Evolutionary conservation across 2,329 filamentous ascomycete species (phyloP).

Genomic region (Pseudohalonectria lignicola): DNA sequence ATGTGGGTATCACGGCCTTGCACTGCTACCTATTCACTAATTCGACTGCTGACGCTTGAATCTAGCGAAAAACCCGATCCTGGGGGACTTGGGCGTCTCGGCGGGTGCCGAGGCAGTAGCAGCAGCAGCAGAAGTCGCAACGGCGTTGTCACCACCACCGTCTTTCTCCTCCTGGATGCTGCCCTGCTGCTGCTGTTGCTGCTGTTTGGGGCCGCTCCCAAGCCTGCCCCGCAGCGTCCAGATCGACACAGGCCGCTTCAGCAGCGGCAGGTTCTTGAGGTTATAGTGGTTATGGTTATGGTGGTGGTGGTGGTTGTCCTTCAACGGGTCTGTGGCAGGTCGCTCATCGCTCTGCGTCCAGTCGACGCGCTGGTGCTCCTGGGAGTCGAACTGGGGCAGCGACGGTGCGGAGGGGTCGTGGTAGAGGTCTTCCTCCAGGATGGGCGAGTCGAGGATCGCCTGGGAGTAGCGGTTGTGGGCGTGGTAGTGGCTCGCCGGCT

Average conservation of each 20-base stretch:
- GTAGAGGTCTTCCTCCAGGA: neutral
- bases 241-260: conserved; percentile 27
- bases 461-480: conserved; percentile 10
- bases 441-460: conserved; percentile 5
- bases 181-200: neutral
- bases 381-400: too few species aligned
- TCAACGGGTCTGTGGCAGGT: neutral
- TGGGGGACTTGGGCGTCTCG: conserved; percentile 23
- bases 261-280: conserved; percentile 6
- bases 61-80: conserved; percentile 27
- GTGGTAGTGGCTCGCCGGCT: too few species aligned
- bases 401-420: conserved; percentile 2
- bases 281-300: conserved; percentile 7
- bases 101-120: too few species aligned
- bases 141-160: conserved; percentile 16
- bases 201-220: conserved; percentile 17
- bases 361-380: conserved; percentile 36
- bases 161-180: conserved; percentile 6
- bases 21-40: too few species aligned
- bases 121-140: conserved; percentile 8
- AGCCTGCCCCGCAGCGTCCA: conserved; percentile 35
- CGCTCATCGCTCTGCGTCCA: conserved; percentile 48
- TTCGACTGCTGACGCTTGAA: conserved; percentile 32
- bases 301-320: conserved; percentile 10
- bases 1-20: too few species aligned